phyloP scores from a whole-genome alignment of 2,329 filamentous ascomycete genomes.

The Sporothrix protearum region DNA sequence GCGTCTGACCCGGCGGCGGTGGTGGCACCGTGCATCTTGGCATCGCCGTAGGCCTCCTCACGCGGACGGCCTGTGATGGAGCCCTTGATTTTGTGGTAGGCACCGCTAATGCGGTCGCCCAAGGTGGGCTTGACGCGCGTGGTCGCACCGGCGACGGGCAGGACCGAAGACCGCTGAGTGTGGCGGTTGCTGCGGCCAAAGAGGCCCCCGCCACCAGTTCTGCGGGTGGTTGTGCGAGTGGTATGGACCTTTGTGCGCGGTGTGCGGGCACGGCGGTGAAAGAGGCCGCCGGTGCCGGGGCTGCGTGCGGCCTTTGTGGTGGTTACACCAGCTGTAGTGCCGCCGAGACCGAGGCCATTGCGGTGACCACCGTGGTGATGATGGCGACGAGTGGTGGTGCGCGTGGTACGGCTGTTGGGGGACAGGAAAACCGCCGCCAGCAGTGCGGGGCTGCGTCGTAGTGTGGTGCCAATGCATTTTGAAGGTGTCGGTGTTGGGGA shows the following conservation, averaged over 20 bases:
- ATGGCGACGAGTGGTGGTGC: neutral
- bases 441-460: neutral
- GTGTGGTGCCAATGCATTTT: conserved; percentile 15
- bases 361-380: neutral
- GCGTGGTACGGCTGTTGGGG: neutral
- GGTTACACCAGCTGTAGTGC: neutral
- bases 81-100: conserved; percentile 69
- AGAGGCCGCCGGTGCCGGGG: conserved; percentile 9
- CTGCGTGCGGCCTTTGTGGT: neutral
- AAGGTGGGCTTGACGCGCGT: conserved; percentile 63
- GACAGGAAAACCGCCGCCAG: conserved; percentile 17
- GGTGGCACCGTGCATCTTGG: conserved; percentile 11
- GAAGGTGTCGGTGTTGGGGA: neutral
- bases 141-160: conserved; percentile 35
- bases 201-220: conserved; percentile 11
- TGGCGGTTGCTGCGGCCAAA: conserved; percentile 16
- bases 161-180: neutral
- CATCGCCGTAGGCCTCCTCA: conserved; percentile 49
- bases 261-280: neutral
- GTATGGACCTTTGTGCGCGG: conserved; percentile 15
- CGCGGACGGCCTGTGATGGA: conserved; percentile 65
- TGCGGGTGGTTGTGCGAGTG: conserved; percentile 18
- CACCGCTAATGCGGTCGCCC: conserved; percentile 75
- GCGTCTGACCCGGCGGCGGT: neutral
- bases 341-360: conserved; percentile 11